Base-by-base conservation (phyloP, 2,329 filamentous ascomycete species). In the Beauveria medogensis region DNA sequence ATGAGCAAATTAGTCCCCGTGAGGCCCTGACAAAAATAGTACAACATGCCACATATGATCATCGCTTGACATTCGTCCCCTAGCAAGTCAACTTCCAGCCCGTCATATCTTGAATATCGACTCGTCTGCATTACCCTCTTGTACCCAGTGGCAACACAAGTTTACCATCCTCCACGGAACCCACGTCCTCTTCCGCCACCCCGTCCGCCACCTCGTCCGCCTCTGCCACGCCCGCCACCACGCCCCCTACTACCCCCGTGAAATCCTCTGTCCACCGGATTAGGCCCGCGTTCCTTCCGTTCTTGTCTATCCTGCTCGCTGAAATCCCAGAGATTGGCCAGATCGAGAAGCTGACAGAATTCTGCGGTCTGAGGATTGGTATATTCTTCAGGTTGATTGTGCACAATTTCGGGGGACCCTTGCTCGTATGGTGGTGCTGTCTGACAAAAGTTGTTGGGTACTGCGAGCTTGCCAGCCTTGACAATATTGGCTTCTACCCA, bases 401-500 rank as follows among this genome's bases (percentile, higher is more conserved):
- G 68, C 0, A 85, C 82, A 26, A 77, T 78, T 64, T 87, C 82
- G 0, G 85, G 82, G 7, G 80, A 75, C 0, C 78, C 75, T 1
- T 78, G 75, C 48, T 86, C 79, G 64, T 92, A 89, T 2, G 86
- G 78, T 1, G 91, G 89, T 3, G 92, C 92, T 0, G 90, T 96
- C 26, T 80, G 70, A 28, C 76, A 76, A 71, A 97, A 99, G 69
- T 96, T 91, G 7, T 88, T 75, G 0, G 92, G 93, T 5, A 99
- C 82, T 0, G 75, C 73, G 61, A 96, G 77, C 67, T 83, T 85
- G 8, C 78, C 82, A 37, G 75, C 67, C 44, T 79, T 73, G 2
- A 91, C 84, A 50, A 97, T 69, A 65, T 97, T 80, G 61, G 90
- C 82, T 24, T 93, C 82, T 0, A 97, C 82, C 94, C 94, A 99